Evolutionary conservation across 352 stramenopile genomes (phyloP), one percentile per base, ranked within the genome.

Genomic region (Phytopythium delawarense): DNA sequence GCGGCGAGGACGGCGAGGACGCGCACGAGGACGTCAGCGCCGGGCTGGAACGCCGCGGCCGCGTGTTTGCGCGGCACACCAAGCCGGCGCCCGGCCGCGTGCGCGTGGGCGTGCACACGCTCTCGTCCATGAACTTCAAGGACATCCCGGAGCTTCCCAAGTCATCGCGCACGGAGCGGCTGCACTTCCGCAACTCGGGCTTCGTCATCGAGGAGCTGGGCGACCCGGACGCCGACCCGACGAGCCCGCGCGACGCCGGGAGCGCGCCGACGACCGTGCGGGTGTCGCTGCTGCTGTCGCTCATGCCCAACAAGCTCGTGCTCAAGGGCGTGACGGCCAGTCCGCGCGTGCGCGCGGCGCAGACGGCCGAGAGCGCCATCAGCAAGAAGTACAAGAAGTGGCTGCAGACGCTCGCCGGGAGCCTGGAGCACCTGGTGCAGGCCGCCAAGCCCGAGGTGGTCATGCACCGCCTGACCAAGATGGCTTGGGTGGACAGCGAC

Each of bases 81-180:
- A 61, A 61, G 40, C 55, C 40, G 39, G 55, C 28, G 39, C 23
- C 39, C 20, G 68, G 60, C 57, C 65, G 23, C 56, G 48, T 89
- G 40, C 55, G 55, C 39, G 40, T 91, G 2, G 79, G 79, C 46
- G 75, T 89, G 21, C 78, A 89, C 64, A 76, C 71, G 25, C 52
- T 86, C 21, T 75, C 74, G 15, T 87, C 76, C 48, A 79, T 89
- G 66, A 87, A 87, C 64, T 89, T 89, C 34, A 76, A 75, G 57
- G 78, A 87, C 53, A 76, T 89, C 25, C 79, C 79, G 0, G 66
- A 79, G 48, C 66, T 86, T 51, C 79, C 79, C 2, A 74, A 71
- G 53, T 70, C 53, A 5, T 74, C 68, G 11, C 70, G 73, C 44
- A 85, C 78, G 32, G 66, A 81, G 18, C 76, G 79, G 0, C 58